Base-by-base conservation (phyloP, 179 eudicot species). In the Silene coronaria region DNA sequence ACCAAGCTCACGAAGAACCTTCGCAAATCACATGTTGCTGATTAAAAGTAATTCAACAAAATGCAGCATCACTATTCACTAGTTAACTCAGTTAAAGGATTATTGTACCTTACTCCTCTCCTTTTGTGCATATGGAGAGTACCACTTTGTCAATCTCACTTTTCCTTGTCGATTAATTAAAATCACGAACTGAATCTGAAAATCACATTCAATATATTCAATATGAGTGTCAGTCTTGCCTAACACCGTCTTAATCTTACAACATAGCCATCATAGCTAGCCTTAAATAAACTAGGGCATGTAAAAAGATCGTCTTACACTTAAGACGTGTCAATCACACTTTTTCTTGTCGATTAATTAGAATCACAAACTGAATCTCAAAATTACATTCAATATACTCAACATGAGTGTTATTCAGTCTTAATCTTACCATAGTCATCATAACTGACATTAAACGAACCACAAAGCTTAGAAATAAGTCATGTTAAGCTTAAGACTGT, bases 101-200 rank as follows among this genome's bases (percentile, higher is more conserved):
- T 2, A 53, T 1, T 53, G 36, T 86, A 91, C 97, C 97, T 91
- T 90, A n/a, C 82, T 77, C 85, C 97, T 85, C 85, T 91, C 97
- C 81, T 91, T 91, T 63, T 90, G 96, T 12, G 96, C 38, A 84
- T 91, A 90, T 74, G 97, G 96, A 28, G 93, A 91, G 83, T 91
- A 91, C 97, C 97, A 91, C 79, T 91, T 91, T 6, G 97, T 90
- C 85, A 91, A 75, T 80, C 96, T 91, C 76, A 90, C 97, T 79
- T 91, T 91, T 64, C 97, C 97, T 82, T 91, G 97, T 71, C 97
- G 88, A 85, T 90, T 91, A 67, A 91, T 85, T 23, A 91, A 88
- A 77, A 91, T 86, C 78, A 90, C 95, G 67, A 91, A 91, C 45
- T n/a, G n/a, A n/a, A n/a, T n/a, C n/a, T n/a, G n/a, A n/a, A n/a